These are phyloP conservation scores for Venturia effusa DNA, from an alignment of 2,329 filamentous ascomycete species.

Conservation along the genomic window DNA sequence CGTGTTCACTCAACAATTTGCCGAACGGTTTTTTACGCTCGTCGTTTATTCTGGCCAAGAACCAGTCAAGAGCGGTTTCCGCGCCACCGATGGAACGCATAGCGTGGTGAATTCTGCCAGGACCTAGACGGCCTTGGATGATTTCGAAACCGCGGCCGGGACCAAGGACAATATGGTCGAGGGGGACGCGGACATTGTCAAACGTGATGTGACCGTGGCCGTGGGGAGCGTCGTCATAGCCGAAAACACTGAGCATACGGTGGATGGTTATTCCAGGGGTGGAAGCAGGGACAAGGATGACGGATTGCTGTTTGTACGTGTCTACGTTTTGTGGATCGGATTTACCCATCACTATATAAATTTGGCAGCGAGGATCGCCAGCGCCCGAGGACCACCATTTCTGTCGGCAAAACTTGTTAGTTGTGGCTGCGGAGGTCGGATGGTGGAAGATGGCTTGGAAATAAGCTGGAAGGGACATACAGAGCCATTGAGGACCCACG, in stretches of 20 bases:
- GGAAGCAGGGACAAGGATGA: constrained; percentile 73
- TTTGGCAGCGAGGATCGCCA: constrained; percentile 79
- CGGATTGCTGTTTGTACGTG: constrained; percentile 83
- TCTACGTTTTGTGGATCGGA: constrained; percentile 64
- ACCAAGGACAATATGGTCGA: constrained; percentile 74
- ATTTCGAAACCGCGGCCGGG: constrained; percentile 95
- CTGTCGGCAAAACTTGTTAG: constrained; percentile 28
- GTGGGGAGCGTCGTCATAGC: constrained; percentile 96
- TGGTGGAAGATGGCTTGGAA: not conserved
- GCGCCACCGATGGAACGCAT: constrained; percentile 91
- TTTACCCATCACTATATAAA: constrained; percentile 98
- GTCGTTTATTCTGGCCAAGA: constrained; percentile 89
- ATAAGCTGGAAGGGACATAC: constrained; percentile 34
- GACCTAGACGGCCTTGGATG: constrained; percentile 91
- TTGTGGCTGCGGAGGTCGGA: not conserved
- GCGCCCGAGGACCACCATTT: constrained; percentile 99
- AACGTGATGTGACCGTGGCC: constrained; percentile 92
- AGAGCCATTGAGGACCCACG: constrained; percentile 83
- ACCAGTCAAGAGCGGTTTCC: constrained; percentile 86
- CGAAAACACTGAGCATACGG: constrained; percentile 88
- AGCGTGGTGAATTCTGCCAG: constrained; percentile 92
- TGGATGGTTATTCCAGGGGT: constrained; percentile 83
- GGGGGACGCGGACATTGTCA: constrained; percentile 79
- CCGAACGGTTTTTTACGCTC: constrained; percentile 83
- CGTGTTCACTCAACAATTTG: constrained; percentile 76